Base-by-base conservation (phyloP, 306 rosid species). In the Carpinus fangiana region DNA sequence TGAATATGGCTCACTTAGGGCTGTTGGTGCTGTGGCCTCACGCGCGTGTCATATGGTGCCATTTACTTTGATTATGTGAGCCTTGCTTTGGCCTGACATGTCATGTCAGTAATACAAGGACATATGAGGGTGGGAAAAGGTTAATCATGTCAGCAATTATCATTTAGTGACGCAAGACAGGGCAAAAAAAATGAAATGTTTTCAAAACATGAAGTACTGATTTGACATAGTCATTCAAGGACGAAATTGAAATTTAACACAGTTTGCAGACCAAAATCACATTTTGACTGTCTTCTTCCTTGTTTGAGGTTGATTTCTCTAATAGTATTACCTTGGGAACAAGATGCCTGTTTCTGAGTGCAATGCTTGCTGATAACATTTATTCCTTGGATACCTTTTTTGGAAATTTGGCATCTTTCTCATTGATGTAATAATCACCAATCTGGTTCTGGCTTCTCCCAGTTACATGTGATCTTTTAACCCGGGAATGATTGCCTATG, bases 241-340 rank as follows among this genome's bases (percentile, higher is more conserved):
- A 20, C 3, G 16, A 23, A 21, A 23, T 18, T 55, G 26, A 23
- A 23, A 59, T 59, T 10, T n/a, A 9, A 12, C 31, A 23, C 36
- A 3, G 36, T 59, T 23, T 23, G 11, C 14, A 59, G 34, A 1
- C 65, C 65, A 59, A 59, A 55, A 20, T 59, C 16, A 59, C 12
- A 59, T 23, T 20, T 9, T 59, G 65, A 59, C 6, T 2, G 16
- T 38, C 28, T 73, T 8, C 65, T 82, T 70, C 17, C 54, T 34
- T 41, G 47, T 65, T 21, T 34, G 71, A 28, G 70, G 47, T 66
- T 78, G 62, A 67, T 78, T 67, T 70, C 54, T 55, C 50, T 53
- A 70, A 66, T 69, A 72, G 73, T 47, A 8, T 61, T 34, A 28
- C 38, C 34, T 46, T 36, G 53, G 48, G 21, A 60, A 20, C n/a